phyloP scores from a whole-genome alignment of 768 basidiomycete genomes.

The Trametes meyenii region DNA sequence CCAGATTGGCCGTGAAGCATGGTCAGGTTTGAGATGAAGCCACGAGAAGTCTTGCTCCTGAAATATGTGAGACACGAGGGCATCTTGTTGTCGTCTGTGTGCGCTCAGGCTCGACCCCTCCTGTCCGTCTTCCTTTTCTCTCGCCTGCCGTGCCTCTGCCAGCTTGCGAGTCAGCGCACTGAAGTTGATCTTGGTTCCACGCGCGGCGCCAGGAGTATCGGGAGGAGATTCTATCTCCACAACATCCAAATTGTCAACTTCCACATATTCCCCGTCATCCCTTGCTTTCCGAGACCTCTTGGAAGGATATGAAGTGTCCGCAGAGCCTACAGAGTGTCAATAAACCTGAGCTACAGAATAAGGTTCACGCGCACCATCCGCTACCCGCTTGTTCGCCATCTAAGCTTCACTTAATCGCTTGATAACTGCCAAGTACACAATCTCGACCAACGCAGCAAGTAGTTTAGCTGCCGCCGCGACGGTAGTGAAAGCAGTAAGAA shows the following conservation, averaged over 20 bases:
- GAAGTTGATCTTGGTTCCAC: constrained; percentile 83
- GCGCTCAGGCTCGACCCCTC: constrained; percentile 58
- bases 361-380: constrained; percentile 31
- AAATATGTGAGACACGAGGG: constrained; percentile 80
- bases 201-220: constrained; percentile 55
- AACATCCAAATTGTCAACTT: constrained; percentile 55
- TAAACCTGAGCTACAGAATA: not conserved
- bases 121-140: constrained; percentile 43
- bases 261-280: constrained; percentile 59
- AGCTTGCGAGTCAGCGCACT: constrained; percentile 81
- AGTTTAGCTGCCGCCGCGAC: not conserved
- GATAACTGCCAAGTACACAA: not conserved
- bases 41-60: constrained; percentile 85
- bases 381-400: constrained; percentile 31
- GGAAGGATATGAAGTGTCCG: constrained; percentile 33
- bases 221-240: constrained; percentile 32
- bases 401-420: not conserved
- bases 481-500: not conserved
- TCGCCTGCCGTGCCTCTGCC: constrained; percentile 55
- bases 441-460: not conserved
- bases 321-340: constrained; percentile 18
- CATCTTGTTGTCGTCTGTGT: constrained; percentile 75
- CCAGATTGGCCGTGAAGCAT: constrained; percentile 92
- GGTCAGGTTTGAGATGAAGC: constrained; percentile 88
- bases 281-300: constrained; percentile 48